These are phyloP conservation scores for Helichrysum umbraculigerum DNA, from an alignment of 129 eudicot genomes.

Conservation along the genomic window DNA sequence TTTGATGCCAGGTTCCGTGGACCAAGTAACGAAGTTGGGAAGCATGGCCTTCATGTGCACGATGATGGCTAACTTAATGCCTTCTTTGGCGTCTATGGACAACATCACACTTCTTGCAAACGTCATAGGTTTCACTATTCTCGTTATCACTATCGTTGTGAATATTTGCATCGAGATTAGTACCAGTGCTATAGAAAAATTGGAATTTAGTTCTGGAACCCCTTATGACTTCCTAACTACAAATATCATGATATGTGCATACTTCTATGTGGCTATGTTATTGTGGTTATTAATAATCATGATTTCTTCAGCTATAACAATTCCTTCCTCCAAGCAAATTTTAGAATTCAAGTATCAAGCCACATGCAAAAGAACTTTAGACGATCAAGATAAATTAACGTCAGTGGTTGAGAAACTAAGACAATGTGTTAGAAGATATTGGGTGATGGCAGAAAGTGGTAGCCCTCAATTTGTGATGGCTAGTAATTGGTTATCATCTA, in stretches of 20 bases:
- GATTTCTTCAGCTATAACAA: constrained; percentile 21
- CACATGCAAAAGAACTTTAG: neutral
- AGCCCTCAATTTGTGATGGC: constrained; percentile 26
- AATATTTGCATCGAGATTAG: constrained; percentile 31
- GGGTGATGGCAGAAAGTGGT: constrained; percentile 28
- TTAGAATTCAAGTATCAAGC: constrained; percentile 23
- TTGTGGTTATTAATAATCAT: constrained; percentile 13
- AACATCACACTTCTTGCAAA: constrained; percentile 32
- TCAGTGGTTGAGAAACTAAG: constrained; percentile 14
- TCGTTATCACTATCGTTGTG: constrained; percentile 32
- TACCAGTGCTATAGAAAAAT: constrained; percentile 14
- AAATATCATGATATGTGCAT: neutral
- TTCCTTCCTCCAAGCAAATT: constrained; percentile 17
- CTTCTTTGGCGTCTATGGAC: constrained; percentile 43
- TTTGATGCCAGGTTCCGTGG: neutral
- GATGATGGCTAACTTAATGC: constrained; percentile 32
- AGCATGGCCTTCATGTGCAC: constrained; percentile 14
- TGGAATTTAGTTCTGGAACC: too few species aligned
- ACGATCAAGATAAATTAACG: neutral
- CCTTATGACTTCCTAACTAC: too few species aligned
- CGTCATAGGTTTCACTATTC: constrained; percentile 40
- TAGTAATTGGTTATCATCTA: constrained; percentile 10
- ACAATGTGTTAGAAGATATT: constrained; percentile 10
- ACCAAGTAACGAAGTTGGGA: constrained; percentile 13
- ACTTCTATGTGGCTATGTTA: constrained; percentile 15